Percentiles rank a stretch among this genome's conserved stretches.
Conservation (phyloP, 78 protist species). For the Dictyostelium capitatum region DNA sequence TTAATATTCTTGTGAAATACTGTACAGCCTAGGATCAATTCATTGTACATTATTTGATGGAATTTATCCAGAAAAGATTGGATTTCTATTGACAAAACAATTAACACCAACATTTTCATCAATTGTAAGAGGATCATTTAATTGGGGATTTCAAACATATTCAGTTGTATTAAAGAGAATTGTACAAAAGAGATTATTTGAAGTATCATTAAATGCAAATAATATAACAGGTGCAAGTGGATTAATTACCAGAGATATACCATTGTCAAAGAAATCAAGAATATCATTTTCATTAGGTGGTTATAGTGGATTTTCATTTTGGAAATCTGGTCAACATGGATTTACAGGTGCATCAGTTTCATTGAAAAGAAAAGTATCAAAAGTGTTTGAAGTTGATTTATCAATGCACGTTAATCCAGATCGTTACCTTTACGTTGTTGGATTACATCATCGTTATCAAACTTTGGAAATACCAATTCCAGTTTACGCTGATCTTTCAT, state of each 20-base stretch:
- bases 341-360: constrained; percentile 1
- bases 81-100: neutral
- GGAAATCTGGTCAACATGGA: neutral
- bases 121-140: neutral
- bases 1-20: neutral
- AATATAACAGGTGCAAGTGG: neutral
- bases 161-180: constrained; percentile 3
- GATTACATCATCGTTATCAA: constrained; percentile 49
- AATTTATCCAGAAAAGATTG: constrained; percentile 1
- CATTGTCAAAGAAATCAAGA: constrained; percentile 35
- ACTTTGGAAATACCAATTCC: constrained; percentile 56
- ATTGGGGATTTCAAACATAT: neutral
- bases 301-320: neutral
- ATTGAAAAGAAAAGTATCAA: constrained; percentile 5
- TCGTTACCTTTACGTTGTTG: constrained; percentile 16
- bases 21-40: constrained; percentile 1
- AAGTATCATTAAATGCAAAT: neutral
- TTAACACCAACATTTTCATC: neutral
- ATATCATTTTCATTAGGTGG: neutral
- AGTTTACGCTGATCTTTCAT: constrained; percentile 11
- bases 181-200: constrained; percentile 48
- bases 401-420: neutral
- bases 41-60: neutral
- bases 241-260: constrained; percentile 39
- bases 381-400: constrained; percentile 20